phyloP scores from a whole-genome alignment of 306 rosid genomes.

The Inga oerstediana region DNA sequence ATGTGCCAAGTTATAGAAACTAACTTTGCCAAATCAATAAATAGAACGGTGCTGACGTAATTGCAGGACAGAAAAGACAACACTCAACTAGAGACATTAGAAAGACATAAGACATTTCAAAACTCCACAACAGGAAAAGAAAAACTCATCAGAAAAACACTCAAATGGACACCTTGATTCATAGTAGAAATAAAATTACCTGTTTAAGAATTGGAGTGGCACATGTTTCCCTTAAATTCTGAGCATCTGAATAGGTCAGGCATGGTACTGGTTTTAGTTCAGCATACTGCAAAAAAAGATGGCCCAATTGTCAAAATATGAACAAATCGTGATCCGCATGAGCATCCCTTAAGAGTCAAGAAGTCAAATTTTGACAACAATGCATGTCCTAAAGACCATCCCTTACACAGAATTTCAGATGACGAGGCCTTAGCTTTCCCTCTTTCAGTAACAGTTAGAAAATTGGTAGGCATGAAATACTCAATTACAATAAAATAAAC shows the following conservation, averaged over 20 bases:
- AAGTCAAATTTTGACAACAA: background rate
- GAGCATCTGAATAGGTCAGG: conserved; percentile 81
- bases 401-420: background rate
- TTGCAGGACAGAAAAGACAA: conserved; percentile 6
- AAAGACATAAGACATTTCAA: conserved; percentile 15
- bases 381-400: background rate
- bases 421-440: background rate
- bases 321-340: conserved; percentile 2
- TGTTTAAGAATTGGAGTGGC: conserved; percentile 93
- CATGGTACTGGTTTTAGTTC: conserved; percentile 98
- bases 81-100: background rate
- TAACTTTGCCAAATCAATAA: background rate
- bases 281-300: conserved; percentile 75
- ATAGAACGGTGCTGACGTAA: background rate
- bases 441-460: background rate
- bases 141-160: background rate
- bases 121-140: conserved; percentile 12
- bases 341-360: conserved; percentile 13
- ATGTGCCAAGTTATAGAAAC: background rate
- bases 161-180: conserved; percentile 1
- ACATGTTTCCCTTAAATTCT: conserved; percentile 63
- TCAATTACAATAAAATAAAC: background rate
- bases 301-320: conserved; percentile 13
- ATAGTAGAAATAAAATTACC: conserved; percentile 43
- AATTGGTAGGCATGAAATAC: background rate